A percentile compares a stretch with the other conserved stretches of the same genome.
Conservation (phyloP, 129 eudicot genomes). For the Apium graveolens region DNA sequence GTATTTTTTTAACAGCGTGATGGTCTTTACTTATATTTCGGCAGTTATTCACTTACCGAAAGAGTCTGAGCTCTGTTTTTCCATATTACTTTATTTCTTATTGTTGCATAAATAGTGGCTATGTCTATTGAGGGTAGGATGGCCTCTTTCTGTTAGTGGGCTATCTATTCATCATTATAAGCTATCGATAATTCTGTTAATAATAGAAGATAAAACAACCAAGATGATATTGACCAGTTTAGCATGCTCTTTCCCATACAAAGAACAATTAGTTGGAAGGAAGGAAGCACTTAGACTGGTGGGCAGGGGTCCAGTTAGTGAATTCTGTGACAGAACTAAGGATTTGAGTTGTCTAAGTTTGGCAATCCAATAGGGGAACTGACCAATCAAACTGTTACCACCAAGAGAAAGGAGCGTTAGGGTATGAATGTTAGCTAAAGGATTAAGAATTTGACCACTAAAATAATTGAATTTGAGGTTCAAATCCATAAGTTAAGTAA, state of each 20-base stretch:
- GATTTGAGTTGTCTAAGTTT: background rate
- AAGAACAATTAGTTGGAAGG: background rate
- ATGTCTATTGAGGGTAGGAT: too few species aligned
- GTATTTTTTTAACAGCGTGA: too few species aligned
- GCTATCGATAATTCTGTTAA: background rate
- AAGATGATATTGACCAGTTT: conserved; percentile 1
- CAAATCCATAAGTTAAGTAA: too few species aligned
- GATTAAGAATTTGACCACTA: too few species aligned
- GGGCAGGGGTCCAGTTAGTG: background rate
- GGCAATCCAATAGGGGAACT: conserved; percentile 2
- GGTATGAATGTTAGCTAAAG: background rate
- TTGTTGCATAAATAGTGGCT: too few species aligned
- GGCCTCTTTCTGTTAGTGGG: too few species aligned
- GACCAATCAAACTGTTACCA: background rate
- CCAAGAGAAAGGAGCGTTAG: background rate
- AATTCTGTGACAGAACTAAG: background rate
- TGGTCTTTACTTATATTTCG: too few species aligned
- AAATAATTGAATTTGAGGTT: too few species aligned
- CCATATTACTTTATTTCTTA: too few species aligned
- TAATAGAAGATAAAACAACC: conserved; percentile 12
- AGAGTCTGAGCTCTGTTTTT: too few species aligned
- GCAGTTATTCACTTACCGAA: too few species aligned
- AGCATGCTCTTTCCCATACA: background rate
- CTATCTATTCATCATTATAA: background rate
- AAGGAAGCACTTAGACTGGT: background rate